Base-by-base conservation (phyloP, 2,329 filamentous ascomycete species). In the Talaromyces sp. region DNA sequence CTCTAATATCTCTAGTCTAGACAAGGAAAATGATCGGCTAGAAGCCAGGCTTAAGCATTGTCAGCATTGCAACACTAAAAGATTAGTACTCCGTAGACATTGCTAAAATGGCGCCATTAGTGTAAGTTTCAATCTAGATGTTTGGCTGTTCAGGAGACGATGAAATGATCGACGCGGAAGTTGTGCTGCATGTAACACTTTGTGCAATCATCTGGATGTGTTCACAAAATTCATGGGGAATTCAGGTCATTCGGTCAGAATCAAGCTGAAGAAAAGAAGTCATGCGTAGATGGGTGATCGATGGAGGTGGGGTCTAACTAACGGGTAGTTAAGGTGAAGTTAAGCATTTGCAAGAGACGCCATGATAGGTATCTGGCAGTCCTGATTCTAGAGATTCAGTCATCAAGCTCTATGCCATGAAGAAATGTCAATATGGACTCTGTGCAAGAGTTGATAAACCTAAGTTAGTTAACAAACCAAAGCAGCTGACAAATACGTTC, bases 181-280 rank as follows among this genome's bases (percentile, higher is more conserved):
- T 39, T 39, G 43, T 50, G 45, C 17, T 31, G 33, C 17, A 56
- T 56, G 54, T 50, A 56, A 56, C 54, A 33, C 36, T 56, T 41
- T 33, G 33, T 50, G 43, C 54, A 40, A 48, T 56, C 35, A 40
- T 45, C 35, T 35, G 22, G 9, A 22, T 39, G 7, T 28, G 28
- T 39, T 39, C 7, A n/a, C 48, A 15, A n/a, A 5, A 25, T 33
- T 17, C n/a, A 33, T 31, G 43, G 22, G n/a, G 15, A 22, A 46
- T 17, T 11, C 43, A 33, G 17, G 43, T 46, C 41, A 45, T 28
- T 45, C 41, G 22, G 25, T n/a, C 41, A 25, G 13, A 10, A 13
- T 25, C 17, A 6, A 22, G 6, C 10, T 46, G 45, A 51, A 22
- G 13, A 37, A 51, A 22, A 51, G 17, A 25, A 28, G 33, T 52